Evolutionary conservation across 495 filamentous ascomycete genomes (phyloP).

Genomic region (Aspergillus heteromorphus): DNA sequence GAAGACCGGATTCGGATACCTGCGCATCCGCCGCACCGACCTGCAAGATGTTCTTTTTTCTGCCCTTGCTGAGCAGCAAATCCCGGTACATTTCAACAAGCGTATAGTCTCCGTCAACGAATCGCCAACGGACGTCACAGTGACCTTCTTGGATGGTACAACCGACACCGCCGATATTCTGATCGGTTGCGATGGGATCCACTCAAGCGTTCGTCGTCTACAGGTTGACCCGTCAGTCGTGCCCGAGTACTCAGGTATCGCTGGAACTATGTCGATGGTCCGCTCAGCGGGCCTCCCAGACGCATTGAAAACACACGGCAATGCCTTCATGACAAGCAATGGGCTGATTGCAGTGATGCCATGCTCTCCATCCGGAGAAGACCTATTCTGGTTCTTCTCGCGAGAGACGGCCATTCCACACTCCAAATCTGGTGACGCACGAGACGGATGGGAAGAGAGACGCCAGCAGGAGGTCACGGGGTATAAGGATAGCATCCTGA

Average conservation of each 20-base stretch:
- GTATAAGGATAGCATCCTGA: conserved; percentile 27
- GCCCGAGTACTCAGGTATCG: conserved; percentile 30
- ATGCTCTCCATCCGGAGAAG: conserved; percentile 19
- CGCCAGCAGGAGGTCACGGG: conserved; percentile 31
- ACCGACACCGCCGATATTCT: conserved; percentile 41
- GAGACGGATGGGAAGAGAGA: conserved; percentile 39
- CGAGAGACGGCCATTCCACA: conserved; percentile 17
- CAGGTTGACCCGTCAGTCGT: conserved; percentile 24
- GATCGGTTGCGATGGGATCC: conserved; percentile 56
- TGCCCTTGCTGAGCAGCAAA: conserved; percentile 14
- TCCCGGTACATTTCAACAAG: conserved; percentile 22
- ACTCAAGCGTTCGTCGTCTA: conserved; percentile 30
- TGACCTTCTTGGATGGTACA: conserved; percentile 26
- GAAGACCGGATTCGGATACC: conserved; percentile 28
- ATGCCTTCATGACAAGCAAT: conserved; percentile 39
- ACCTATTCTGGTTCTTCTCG: conserved; percentile 28
- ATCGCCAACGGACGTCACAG: conserved; percentile 9
- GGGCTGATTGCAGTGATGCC: conserved; percentile 46
- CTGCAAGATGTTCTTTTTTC: conserved; percentile 25
- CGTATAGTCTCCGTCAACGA: conserved; percentile 16
- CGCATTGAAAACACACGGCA: conserved; percentile 21
- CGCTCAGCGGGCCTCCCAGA: conserved; percentile 13
- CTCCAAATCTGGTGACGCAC: conserved; percentile 22
- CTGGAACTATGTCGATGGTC: conserved; percentile 42
- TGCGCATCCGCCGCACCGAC: conserved; percentile 29